phyloP scores from a whole-genome alignment of 306 rosid genomes.

The Cyclanthera cordifolia region DNA sequence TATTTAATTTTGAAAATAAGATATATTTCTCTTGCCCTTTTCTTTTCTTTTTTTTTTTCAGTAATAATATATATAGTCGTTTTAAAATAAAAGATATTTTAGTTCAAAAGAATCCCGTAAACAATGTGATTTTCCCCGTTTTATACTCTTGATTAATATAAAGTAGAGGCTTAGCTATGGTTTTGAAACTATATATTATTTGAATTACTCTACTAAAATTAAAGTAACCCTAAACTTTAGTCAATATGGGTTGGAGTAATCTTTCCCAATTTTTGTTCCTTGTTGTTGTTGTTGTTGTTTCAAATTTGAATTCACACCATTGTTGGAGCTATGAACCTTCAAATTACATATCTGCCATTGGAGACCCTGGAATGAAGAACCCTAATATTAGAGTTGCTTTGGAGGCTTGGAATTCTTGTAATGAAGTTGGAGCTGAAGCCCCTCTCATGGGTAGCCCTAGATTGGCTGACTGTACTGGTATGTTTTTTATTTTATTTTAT shows the following conservation, averaged over 20 bases:
- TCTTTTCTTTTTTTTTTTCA: too few species aligned
- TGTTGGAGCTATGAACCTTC: conserved; percentile 6
- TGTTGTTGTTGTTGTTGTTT: neutral
- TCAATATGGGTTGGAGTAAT: neutral
- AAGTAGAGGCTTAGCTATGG: too few species aligned
- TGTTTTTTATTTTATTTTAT: too few species aligned
- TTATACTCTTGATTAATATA: too few species aligned
- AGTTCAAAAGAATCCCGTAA: too few species aligned
- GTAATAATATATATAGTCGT: too few species aligned
- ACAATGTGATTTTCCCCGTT: too few species aligned
- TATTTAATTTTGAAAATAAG: too few species aligned
- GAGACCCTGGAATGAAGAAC: conserved; percentile 48
- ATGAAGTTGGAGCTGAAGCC: conserved; percentile 52
- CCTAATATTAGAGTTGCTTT: conserved; percentile 39
- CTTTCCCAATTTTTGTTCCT: neutral
- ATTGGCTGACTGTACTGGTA: conserved; percentile 47
- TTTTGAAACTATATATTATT: too few species aligned
- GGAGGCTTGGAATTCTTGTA: conserved; percentile 53
- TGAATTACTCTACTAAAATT: too few species aligned
- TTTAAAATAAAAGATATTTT: too few species aligned
- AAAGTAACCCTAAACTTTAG: neutral
- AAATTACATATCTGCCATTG: conserved; percentile 27
- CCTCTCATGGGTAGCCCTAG: conserved; percentile 55
- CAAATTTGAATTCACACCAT: neutral
- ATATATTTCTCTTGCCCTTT: too few species aligned